A percentile compares a stretch with the other conserved stretches of the same genome.
Evolutionary conservation across 2,329 filamentous ascomycete species (phyloP).

Genomic region (Lasiodiplodia gonubiensis): DNA sequence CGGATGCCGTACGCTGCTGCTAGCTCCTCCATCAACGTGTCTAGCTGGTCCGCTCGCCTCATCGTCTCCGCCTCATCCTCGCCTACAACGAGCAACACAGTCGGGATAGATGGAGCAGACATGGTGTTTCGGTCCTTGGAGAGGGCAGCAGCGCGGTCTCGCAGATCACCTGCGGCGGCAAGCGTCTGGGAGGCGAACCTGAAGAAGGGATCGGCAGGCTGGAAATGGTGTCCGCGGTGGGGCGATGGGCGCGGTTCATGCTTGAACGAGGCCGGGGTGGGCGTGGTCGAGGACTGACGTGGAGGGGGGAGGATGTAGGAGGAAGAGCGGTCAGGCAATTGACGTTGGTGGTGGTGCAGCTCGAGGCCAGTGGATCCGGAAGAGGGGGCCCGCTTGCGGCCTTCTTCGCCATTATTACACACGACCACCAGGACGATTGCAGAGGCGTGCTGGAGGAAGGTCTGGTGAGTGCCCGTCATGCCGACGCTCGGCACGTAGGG

Average conservation of each 20-base stretch:
- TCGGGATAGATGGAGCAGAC: neutral
- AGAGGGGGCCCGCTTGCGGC: neutral
- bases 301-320: slow-evolving; percentile 5
- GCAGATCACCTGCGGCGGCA: neutral
- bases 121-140: neutral
- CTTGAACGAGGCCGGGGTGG: neutral
- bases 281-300: neutral
- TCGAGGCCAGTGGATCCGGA: neutral
- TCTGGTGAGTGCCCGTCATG: slow-evolving; percentile 67
- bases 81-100: slow-evolving; percentile 16
- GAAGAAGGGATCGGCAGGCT: neutral
- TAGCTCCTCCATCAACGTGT: neutral
- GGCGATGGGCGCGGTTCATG: neutral
- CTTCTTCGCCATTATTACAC: neutral
- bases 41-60: neutral
- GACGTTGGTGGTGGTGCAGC: neutral
- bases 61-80: slow-evolving; percentile 9
- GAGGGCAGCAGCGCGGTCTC: too few species aligned
- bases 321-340: neutral
- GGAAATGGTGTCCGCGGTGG: neutral
- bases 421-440: slow-evolving; percentile 63
- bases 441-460: slow-evolving; percentile 66
- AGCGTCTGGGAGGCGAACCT: neutral
- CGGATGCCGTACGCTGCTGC: neutral
- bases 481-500: slow-evolving; percentile 70